These are phyloP conservation scores for Kuraishia cidri DNA, from an alignment of 805 yeast species.

Conservation along the genomic window DNA sequence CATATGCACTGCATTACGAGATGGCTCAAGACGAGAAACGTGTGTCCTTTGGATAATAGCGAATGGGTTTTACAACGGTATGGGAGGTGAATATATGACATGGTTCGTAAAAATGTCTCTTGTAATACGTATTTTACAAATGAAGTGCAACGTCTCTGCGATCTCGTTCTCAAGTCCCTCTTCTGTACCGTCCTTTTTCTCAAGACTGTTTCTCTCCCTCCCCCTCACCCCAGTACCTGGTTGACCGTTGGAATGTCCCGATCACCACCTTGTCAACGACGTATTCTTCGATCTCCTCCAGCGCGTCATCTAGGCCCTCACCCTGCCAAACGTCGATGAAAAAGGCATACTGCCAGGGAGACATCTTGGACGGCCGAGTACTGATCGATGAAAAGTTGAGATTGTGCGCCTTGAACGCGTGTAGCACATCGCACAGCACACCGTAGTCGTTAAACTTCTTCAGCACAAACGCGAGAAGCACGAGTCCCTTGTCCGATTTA, in stretches of 20 bases:
- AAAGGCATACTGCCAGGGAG: constrained; percentile 77
- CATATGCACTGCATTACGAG: constrained; percentile 94
- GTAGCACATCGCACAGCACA: constrained; percentile 58
- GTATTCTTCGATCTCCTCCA: constrained; percentile 29
- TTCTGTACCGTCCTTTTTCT: neutral
- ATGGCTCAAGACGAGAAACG: constrained; percentile 92
- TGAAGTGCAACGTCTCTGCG: neutral
- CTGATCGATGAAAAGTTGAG: constrained; percentile 65
- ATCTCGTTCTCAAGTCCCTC: neutral
- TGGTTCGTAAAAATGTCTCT: neutral
- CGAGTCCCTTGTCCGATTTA: constrained; percentile 20
- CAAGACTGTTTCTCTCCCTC: too few relatives aligned
- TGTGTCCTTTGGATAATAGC: constrained; percentile 92
- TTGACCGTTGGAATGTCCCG: constrained; percentile 31
- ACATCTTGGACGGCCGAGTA: constrained; percentile 63
- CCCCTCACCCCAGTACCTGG: constrained; percentile 6
- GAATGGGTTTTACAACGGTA: constrained; percentile 52
- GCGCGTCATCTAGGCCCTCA: constrained; percentile 19
- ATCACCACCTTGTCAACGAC: constrained; percentile 46
- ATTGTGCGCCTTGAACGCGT: constrained; percentile 40
- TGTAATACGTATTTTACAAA: too few relatives aligned
- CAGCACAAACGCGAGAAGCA: constrained; percentile 59
- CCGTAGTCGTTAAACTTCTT: constrained; percentile 61
- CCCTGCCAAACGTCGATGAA: constrained; percentile 56
- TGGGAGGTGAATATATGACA: constrained; percentile 3